A percentile compares a stretch with the other conserved stretches of the same genome.
These are phyloP conservation scores for Dothideomycetidae sp. DNA, from an alignment of 2,329 filamentous ascomycete species.

Conservation along the genomic window DNA sequence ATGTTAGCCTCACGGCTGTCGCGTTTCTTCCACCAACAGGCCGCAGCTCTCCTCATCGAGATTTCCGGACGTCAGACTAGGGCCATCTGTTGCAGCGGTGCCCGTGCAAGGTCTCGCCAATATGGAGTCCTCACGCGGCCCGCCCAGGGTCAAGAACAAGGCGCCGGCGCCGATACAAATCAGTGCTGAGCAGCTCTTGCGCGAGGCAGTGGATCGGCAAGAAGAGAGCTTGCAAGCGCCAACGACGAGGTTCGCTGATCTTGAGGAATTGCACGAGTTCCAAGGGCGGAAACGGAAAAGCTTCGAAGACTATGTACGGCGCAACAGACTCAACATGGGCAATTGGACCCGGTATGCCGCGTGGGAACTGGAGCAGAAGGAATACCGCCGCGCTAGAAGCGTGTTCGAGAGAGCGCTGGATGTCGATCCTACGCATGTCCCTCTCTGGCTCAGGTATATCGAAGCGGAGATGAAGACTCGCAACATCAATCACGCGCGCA, in stretches of 20 bases:
- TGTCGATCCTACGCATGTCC: constrained; percentile 73
- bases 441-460: constrained; percentile 83
- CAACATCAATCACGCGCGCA: constrained; percentile 94
- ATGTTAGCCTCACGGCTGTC: not conserved
- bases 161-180: constrained; percentile 71
- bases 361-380: constrained; percentile 97
- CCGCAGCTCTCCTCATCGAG: not conserved
- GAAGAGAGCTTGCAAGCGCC: constrained; percentile 78
- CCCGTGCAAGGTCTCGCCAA: constrained; percentile 22
- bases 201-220: constrained; percentile 93
- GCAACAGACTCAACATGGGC: constrained; percentile 90
- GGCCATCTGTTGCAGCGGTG: too few species aligned
- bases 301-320: constrained; percentile 93
- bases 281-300: constrained; percentile 92
- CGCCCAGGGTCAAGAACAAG: constrained; percentile 98
- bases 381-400: constrained; percentile 78
- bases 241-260: constrained; percentile 85
- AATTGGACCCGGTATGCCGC: constrained; percentile 98
- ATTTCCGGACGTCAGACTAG: too few species aligned
- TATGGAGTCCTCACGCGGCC: constrained; percentile 86
- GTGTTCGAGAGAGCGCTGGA: constrained; percentile 93
- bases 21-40: too few species aligned
- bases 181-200: constrained; percentile 89
- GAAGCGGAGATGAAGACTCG: constrained; percentile 91
- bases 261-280: constrained; percentile 95